Percentiles rank a stretch among this genome's conserved stretches.
phyloP scores from a whole-genome alignment of 192 early-diverging fungal genomes.

The Backusella tuberculispora region DNA sequence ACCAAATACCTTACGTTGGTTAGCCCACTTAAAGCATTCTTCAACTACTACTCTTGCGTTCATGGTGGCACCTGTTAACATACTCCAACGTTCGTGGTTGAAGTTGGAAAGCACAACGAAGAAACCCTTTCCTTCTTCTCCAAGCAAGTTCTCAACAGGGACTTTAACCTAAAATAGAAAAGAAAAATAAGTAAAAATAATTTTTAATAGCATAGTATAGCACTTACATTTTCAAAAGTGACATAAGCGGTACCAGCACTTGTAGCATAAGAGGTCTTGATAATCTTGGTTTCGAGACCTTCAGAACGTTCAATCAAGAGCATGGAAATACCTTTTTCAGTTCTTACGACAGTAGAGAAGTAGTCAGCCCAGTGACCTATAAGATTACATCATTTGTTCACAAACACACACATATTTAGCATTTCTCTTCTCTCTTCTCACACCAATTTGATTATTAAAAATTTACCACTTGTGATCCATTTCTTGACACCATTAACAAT shows the following conservation, averaged over 20 bases:
- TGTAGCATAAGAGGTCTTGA: constrained; percentile 69
- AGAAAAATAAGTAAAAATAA: not conserved
- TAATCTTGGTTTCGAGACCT: constrained; percentile 63
- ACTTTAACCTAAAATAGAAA: constrained; percentile 54
- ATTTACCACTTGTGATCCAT: constrained; percentile 77
- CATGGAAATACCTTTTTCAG: constrained; percentile 64
- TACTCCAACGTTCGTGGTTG: constrained; percentile 70
- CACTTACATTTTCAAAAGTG: constrained; percentile 61
- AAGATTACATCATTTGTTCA: constrained; percentile 78
- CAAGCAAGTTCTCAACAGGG: constrained; percentile 73
- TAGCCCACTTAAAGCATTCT: constrained; percentile 72
- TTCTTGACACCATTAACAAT: constrained; percentile 88
- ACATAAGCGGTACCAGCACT: constrained; percentile 69
- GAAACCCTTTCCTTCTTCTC: constrained; percentile 66
- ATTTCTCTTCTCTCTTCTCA: not conserved
- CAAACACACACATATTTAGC: constrained; percentile 18
- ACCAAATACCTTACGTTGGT: constrained; percentile 73
- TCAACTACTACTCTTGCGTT: constrained; percentile 53
- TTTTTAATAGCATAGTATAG: not conserved
- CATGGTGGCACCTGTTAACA: constrained; percentile 43
- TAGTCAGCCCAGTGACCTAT: constrained; percentile 53
- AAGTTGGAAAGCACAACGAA: constrained; percentile 73
- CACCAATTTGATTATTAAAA: constrained; percentile 32
- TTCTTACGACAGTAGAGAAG: constrained; percentile 39
- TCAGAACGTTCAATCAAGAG: constrained; percentile 67